Evolutionary conservation across 2,329 filamentous ascomycete species (phyloP).

Genomic region (Apiospora hydei): DNA sequence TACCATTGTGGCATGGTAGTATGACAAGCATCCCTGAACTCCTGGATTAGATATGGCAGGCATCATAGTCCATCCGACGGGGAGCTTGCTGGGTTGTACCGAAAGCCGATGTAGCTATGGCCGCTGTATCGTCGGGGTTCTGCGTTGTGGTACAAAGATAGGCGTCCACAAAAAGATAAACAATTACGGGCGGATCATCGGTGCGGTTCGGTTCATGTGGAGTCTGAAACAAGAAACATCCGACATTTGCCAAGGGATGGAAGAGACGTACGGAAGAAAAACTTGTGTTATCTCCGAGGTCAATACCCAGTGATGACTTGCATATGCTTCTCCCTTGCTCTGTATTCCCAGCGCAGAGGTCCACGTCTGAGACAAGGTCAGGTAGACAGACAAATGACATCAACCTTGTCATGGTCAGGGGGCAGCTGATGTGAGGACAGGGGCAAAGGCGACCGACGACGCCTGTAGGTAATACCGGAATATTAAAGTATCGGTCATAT

Average conservation of each 20-base stretch:
- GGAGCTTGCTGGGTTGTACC: background rate
- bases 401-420: background rate
- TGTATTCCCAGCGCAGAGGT: background rate
- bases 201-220: background rate
- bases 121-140: background rate
- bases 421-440: background rate
- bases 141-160: background rate
- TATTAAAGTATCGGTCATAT: background rate
- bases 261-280: background rate
- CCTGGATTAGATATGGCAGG: background rate
- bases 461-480: background rate
- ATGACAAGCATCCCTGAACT: background rate
- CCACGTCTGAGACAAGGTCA: background rate
- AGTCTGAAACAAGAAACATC: slow-evolving; percentile 2
- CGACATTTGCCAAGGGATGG: background rate
- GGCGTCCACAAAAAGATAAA: background rate
- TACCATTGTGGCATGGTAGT: background rate
- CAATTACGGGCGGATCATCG: background rate
- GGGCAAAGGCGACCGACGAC: background rate
- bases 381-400: slow-evolving; percentile 6
- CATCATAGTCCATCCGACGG: background rate
- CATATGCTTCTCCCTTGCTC: background rate
- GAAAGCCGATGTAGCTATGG: background rate
- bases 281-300: background rate
- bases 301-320: background rate